Evolutionary conservation across 768 basidiomycete species (phyloP).

Genomic region (Leccinum olivaceopallidum): DNA sequence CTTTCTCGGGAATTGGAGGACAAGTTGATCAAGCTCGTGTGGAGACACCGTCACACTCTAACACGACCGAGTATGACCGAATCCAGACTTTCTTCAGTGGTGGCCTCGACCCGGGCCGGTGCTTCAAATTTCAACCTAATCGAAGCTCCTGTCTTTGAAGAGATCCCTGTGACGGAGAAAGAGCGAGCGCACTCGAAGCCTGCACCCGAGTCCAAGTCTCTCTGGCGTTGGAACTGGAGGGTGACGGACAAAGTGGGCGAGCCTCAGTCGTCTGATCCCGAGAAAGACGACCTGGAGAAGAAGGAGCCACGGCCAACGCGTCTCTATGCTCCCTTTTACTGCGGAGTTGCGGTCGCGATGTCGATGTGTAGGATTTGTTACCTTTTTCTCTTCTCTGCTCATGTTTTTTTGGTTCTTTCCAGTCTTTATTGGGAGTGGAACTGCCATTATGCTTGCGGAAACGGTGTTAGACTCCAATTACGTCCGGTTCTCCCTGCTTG

Average conservation of each 20-base stretch:
- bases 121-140: slow-evolving; percentile 55
- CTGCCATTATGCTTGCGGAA: slow-evolving; percentile 61
- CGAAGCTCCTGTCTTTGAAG: slow-evolving; percentile 37
- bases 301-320: slow-evolving; percentile 47
- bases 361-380: slow-evolving; percentile 52
- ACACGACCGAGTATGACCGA: slow-evolving; percentile 21
- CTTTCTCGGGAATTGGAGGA: slow-evolving; percentile 69
- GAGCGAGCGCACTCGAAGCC: slow-evolving; percentile 1
- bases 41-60: slow-evolving; percentile 47
- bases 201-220: slow-evolving; percentile 5
- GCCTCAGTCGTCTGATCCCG: slow-evolving; percentile 33
- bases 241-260: slow-evolving; percentile 30
- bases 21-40: slow-evolving; percentile 80
- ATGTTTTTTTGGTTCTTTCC: neutral
- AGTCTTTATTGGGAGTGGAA: slow-evolving; percentile 74
- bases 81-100: slow-evolving; percentile 36
- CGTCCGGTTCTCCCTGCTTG: slow-evolving; percentile 63
- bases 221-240: slow-evolving; percentile 47
- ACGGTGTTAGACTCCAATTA: slow-evolving; percentile 62
- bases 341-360: slow-evolving; percentile 63
- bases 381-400: slow-evolving; percentile 10
- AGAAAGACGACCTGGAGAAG: slow-evolving; percentile 47
- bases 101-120: slow-evolving; percentile 42
- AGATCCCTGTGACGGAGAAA: slow-evolving; percentile 23
- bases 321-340: slow-evolving; percentile 72